Conservation (phyloP, 805 yeast genomes). For the Nakazawaea ambrosiae region DNA sequence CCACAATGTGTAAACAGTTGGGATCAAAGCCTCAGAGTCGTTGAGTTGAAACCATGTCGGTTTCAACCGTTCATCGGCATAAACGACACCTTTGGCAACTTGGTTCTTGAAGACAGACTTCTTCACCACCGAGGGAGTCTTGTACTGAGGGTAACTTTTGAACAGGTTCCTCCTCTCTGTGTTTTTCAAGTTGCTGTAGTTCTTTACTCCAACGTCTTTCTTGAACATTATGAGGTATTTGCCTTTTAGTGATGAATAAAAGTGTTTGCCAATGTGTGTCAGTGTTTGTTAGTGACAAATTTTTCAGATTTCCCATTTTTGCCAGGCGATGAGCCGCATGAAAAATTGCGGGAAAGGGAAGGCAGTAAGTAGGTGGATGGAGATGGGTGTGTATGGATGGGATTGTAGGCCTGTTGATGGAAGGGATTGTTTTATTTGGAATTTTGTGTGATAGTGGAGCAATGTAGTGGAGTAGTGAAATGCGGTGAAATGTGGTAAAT, state of each 20-base stretch:
- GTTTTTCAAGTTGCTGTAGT: constrained; percentile 71
- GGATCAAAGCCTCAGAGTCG: constrained; percentile 44
- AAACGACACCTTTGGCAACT: constrained; percentile 53
- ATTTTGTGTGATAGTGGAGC: too few species aligned
- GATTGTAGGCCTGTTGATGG: too few species aligned
- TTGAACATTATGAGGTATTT: constrained; percentile 44
- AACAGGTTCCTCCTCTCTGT: constrained; percentile 60
- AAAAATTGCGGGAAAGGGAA: too few species aligned
- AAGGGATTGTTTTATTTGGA: too few species aligned
- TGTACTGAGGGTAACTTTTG: constrained; percentile 34
- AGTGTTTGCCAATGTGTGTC: too few species aligned
- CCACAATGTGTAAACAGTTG: constrained; percentile 75
- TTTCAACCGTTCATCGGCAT: constrained; percentile 51
- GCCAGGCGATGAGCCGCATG: too few species aligned
- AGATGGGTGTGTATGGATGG: too few species aligned
- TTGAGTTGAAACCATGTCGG: constrained; percentile 70
- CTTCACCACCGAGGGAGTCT: constrained; percentile 50
- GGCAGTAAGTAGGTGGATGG: too few species aligned
- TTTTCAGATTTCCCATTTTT: too few species aligned
- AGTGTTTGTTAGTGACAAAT: constrained; percentile 3
- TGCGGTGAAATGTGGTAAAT: too few species aligned
- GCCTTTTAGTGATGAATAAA: not conserved
- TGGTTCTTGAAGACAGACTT: constrained; percentile 55
- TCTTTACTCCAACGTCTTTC: constrained; percentile 54
- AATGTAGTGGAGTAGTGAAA: too few species aligned